Evolutionary conservation across 495 filamentous ascomycete genomes (phyloP).

Genomic region (Aspergillus carlsbadensis): DNA sequence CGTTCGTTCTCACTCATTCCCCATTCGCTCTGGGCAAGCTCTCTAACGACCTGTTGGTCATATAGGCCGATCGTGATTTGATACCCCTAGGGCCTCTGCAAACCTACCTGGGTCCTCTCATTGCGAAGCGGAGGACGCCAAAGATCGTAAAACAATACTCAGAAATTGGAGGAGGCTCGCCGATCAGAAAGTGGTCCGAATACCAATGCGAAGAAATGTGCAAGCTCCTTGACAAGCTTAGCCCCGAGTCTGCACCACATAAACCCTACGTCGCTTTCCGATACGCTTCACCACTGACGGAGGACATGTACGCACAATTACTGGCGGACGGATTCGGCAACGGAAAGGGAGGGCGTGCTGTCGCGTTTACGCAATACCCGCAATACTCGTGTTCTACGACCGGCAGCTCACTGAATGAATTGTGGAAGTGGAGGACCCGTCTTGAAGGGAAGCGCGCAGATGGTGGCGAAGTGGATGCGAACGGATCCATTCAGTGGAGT

Average conservation of each 20-base stretch:
- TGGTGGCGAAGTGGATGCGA: conserved; percentile 44
- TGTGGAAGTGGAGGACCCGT: conserved; percentile 93
- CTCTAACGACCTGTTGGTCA: not conserved
- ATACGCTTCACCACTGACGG: conserved; percentile 90
- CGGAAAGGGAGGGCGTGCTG: conserved; percentile 83
- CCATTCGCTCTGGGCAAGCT: not conserved
- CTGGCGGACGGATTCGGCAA: conserved; percentile 85
- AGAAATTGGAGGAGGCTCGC: conserved; percentile 92
- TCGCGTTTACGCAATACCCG: conserved; percentile 98
- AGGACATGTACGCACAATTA: conserved; percentile 81
- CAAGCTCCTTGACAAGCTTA: conserved; percentile 86
- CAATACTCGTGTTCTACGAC: conserved; percentile 99
- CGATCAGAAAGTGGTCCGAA: conserved; percentile 97
- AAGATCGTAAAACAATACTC: conserved; percentile 96
- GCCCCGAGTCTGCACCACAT: conserved; percentile 91
- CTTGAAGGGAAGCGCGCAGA: conserved; percentile 72
- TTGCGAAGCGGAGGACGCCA: conserved; percentile 81
- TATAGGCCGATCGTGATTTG: conserved; percentile 84
- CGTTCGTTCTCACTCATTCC: conserved; percentile 48
- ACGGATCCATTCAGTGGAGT: conserved; percentile 86
- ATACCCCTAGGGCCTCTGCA: conserved; percentile 96
- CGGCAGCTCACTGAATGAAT: conserved; percentile 90
- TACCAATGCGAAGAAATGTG: conserved; percentile 92
- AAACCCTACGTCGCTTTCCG: conserved; percentile 99
- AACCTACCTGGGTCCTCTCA: conserved; percentile 83